Evolutionary conservation across 202 grass and related monocot genomes (phyloP), one percentile per base, ranked within the genome.

Genomic region (Tripidium arundinaceum): DNA sequence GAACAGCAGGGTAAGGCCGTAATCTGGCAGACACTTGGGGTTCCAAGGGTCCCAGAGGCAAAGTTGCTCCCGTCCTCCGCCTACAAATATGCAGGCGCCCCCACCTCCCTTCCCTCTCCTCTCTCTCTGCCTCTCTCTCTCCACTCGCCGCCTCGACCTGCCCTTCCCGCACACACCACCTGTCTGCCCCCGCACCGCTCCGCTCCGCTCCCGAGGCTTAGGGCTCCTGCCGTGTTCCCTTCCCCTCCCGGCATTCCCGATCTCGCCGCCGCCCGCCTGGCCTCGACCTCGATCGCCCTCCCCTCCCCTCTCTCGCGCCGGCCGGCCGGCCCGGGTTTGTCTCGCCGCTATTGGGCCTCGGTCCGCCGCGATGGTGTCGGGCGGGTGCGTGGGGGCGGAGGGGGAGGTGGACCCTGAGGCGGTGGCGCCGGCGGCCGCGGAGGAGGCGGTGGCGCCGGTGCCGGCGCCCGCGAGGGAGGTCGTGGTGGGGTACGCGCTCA

Each of bases 401-500:
- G 82, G 66, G 82, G 37, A 4, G 36, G 61, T 11, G 62, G 87
- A 63, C 11, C 72, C 65, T 16, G 81, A 33, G 49, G 68, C 16
- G 19, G 21, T 6, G 4, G 64, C 11, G 22, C 21, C 40, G 39
- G 54, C 14, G 13, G 64, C 5, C 14, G 63, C 0, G 18, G 68
- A 22, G 33, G 87, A 62, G 33, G 60, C 7, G 38, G 41, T 61
- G 14, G 25, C 50, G 13, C 52, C 74, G 13, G 24, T 41, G 13
- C 52, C 74, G 54, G 55, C 70, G 11, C 47, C 80, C 24, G 74
- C 87, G 11, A 86, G 83, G 79, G 87, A 84, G 80, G 74, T 97
- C 21, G 87, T 97, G 67, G 93, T 97, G 12, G 93, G 93, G 39
- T 97, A 93, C 88, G 93, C 90, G 61, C 86, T 97, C 19, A 93